Evolutionary conservation across 805 yeast species (phyloP).

Genomic region (Saturnispora quitensis): DNA sequence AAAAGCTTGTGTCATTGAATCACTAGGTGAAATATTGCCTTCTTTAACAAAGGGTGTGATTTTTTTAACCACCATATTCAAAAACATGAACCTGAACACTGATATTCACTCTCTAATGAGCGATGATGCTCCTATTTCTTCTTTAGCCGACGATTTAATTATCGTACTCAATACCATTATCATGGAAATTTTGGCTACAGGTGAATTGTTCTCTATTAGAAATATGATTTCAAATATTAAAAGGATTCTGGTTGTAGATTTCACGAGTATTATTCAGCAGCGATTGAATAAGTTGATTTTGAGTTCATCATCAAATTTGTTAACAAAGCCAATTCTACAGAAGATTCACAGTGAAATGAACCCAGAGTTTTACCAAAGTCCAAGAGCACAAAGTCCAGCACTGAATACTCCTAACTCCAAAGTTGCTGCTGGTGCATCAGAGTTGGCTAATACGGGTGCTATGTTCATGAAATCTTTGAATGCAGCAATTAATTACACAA

Average conservation of each 20-base stretch:
- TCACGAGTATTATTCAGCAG: constrained; percentile 45
- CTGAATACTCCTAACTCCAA: constrained; percentile 18
- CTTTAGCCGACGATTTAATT: constrained; percentile 79
- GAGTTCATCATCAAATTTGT: constrained; percentile 23
- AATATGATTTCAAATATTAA: constrained; percentile 46
- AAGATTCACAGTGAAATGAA: constrained; percentile 13
- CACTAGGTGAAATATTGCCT: constrained; percentile 48
- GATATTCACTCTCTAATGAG: constrained; percentile 28
- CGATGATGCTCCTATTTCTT: constrained; percentile 61
- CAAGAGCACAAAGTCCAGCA: constrained; percentile 9
- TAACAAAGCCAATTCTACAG: constrained; percentile 15
- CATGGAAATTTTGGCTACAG: constrained; percentile 60
- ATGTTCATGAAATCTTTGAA: constrained; percentile 33
- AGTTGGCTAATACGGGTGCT: constrained; percentile 18
- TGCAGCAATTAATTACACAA: constrained; percentile 29
- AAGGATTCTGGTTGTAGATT: constrained; percentile 54
- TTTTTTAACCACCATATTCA: constrained; percentile 17
- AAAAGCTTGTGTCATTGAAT: constrained; percentile 73
- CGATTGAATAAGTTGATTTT: constrained; percentile 39
- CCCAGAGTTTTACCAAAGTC: not conserved
- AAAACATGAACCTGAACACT: constrained; percentile 13
- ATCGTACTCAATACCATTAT: constrained; percentile 62
- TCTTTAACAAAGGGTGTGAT: constrained; percentile 25
- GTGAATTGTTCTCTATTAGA: constrained; percentile 49
- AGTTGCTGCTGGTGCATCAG: constrained; percentile 22